Percentiles rank a stretch among this genome's conserved stretches.
These are phyloP conservation scores for Posidonia oceanica DNA, from an alignment of 116 monocot species.

Conservation along the genomic window DNA sequence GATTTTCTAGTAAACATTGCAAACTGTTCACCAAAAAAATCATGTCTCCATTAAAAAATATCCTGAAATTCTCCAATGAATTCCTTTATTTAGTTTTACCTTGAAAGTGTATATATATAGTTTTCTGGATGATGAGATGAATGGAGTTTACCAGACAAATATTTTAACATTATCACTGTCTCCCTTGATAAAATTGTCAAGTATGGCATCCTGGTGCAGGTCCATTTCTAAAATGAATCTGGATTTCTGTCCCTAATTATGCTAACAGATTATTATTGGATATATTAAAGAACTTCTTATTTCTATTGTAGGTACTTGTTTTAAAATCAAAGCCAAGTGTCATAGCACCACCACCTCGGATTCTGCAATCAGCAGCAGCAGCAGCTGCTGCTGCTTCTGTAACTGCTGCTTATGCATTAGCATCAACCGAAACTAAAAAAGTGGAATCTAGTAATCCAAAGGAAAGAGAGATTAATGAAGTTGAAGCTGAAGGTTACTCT, in stretches of 20 bases:
- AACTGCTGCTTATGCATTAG: constrained; percentile 74
- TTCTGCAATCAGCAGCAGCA: constrained; percentile 78
- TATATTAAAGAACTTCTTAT: background rate
- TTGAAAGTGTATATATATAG: too few species aligned
- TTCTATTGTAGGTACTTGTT: constrained; percentile 30
- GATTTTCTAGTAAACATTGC: too few species aligned
- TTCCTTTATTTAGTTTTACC: too few species aligned
- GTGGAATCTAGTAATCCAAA: background rate
- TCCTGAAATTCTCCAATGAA: too few species aligned
- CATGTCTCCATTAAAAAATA: too few species aligned
- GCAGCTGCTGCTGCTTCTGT: constrained; percentile 97
- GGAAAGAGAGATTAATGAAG: constrained; percentile 8
- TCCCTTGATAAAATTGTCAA: too few species aligned
- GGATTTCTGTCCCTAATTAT: background rate
- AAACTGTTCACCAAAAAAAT: too few species aligned
- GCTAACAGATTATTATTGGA: background rate
- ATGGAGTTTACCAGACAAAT: too few species aligned
- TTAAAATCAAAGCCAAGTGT: constrained; percentile 44
- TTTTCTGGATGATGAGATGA: too few species aligned
- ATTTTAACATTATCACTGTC: too few species aligned
- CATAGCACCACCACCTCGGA: constrained; percentile 33
- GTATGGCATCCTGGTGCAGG: too few species aligned
- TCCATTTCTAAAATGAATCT: background rate
- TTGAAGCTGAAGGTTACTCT: constrained; percentile 12
- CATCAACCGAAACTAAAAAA: constrained; percentile 25